Conservation (phyloP, 805 yeast genomes). For the Zygoascus tannicola region DNA sequence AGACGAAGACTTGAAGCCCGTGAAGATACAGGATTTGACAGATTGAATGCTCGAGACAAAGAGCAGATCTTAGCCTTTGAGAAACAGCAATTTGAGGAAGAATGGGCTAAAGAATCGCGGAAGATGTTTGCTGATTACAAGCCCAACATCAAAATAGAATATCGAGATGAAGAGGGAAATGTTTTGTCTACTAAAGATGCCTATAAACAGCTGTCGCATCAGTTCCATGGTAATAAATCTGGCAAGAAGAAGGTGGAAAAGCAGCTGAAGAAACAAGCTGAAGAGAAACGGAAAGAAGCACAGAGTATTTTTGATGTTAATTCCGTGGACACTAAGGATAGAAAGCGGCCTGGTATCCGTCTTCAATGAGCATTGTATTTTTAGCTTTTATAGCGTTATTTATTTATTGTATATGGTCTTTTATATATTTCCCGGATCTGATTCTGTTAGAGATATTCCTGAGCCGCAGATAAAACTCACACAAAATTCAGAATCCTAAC, state of each 20-base stretch:
- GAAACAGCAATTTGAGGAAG: slow-evolving; percentile 21
- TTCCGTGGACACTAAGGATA: background rate
- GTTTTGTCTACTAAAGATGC: slow-evolving; percentile 58
- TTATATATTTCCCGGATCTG: too few species aligned
- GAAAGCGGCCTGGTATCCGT: slow-evolving; percentile 8
- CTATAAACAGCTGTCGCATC: slow-evolving; percentile 64
- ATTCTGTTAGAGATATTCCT: too few species aligned
- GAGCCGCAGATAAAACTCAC: too few species aligned
- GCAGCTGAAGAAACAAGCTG: slow-evolving; percentile 23
- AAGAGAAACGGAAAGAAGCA: slow-evolving; percentile 19
- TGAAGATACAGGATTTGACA: slow-evolving; percentile 17
- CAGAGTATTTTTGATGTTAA: slow-evolving; percentile 13
- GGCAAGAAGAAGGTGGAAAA: slow-evolving; percentile 30
- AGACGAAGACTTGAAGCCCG: slow-evolving; percentile 19
- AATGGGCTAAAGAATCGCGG: slow-evolving; percentile 25
- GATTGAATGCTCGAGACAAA: slow-evolving; percentile 26
- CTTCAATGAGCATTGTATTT: background rate
- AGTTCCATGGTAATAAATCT: slow-evolving; percentile 55
- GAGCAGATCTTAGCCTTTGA: slow-evolving; percentile 26
- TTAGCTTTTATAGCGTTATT: background rate
- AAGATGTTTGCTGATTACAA: slow-evolving; percentile 31
- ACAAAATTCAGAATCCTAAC: too few species aligned
- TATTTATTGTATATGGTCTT: background rate
- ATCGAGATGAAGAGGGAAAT: slow-evolving; percentile 57
- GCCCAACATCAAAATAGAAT: slow-evolving; percentile 41